Base-by-base conservation (phyloP, 179 eudicot species). In the Beta lomatogona region DNA sequence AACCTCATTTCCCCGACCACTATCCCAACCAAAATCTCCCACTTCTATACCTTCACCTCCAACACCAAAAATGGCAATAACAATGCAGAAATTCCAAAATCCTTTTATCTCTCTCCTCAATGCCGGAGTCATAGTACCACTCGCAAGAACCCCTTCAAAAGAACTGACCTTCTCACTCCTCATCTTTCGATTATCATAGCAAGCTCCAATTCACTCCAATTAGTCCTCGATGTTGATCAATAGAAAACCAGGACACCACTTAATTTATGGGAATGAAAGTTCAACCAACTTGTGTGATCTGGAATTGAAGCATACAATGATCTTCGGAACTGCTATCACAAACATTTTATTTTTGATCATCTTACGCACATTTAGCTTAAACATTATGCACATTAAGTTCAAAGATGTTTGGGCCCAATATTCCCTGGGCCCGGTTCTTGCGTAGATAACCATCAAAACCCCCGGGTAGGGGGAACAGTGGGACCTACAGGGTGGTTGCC, bases 301-400 rank as follows among this genome's bases (percentile, higher is more conserved):
- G 91, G 91, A 5, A 74, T 75, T 6, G 92, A 90, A 8, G 93
- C 93, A 67, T 77, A 82, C 14, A 74, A 79, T n/a, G 95, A 93
- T 80, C 64, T 93, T 28, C 85, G 79, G 4, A 2, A 36, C 41
- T 3, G 3, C 3, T 36, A 36, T 36, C 41, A 3, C 41, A 36
- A 36, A 36, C 41, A 36, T 36, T 36, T 36, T 36, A 0, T 2
- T 36, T 2, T 36, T 36, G 41, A 36, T 36, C 41, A 36, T 36
- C 41, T 36, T 36, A 36, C 41, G 4, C 41, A 36, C 4, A 36
- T 36, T 36, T 36, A 36, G 41, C 41, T 36, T 4, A 36, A 36
- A 36, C 3, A 36, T 36, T 36, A 36, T 36, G 4, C 41, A 36
- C 41, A 36, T 36, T 36, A 36, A 36, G 4, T 36, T 36, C 2